Percentiles rank a stretch among this genome's conserved stretches.
phyloP scores from a whole-genome alignment of 768 basidiomycete species.

The Phaffia tasmanica region DNA sequence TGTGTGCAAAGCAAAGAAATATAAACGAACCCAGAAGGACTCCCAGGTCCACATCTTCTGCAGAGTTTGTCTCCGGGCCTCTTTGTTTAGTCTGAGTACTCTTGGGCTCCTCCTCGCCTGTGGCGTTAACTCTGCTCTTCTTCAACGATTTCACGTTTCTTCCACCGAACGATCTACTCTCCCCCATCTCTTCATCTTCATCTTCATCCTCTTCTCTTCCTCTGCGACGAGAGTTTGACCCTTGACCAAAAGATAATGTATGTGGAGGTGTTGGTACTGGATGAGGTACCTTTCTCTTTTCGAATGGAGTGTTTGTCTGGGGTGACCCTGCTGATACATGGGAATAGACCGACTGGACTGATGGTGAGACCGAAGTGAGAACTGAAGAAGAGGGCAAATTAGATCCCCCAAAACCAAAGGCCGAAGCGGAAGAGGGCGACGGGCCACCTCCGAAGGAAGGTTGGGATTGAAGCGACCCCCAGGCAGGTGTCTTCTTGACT shows the following conservation, averaged over 20 bases:
- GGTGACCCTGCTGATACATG: slow-evolving; percentile 4
- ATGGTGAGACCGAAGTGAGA: not conserved
- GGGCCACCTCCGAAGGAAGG: too few species aligned
- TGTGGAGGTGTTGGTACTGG: not conserved
- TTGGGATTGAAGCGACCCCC: too few species aligned
- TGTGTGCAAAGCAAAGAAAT: not conserved
- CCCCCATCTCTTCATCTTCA: slow-evolving; percentile 12
- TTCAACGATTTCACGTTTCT: not conserved
- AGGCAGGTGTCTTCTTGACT: too few species aligned
- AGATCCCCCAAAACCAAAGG: slow-evolving; percentile 10
- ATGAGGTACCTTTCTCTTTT: not conserved
- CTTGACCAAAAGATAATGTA: not conserved
- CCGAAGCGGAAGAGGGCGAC: too few species aligned
- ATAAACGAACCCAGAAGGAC: slow-evolving; percentile 16
- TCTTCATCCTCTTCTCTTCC: slow-evolving; percentile 4
- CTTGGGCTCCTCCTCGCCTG: not conserved
- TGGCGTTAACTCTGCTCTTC: not conserved
- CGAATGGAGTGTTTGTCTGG: not conserved
- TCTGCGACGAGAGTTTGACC: slow-evolving; percentile 2
- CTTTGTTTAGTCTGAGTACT: not conserved
- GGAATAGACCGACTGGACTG: slow-evolving; percentile 8
- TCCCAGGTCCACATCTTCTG: slow-evolving; percentile 17
- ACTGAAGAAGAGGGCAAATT: not conserved
- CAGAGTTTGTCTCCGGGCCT: not conserved
- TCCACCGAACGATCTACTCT: not conserved